These are phyloP conservation scores for Ogataea corticis DNA, from an alignment of 805 yeast genomes.

Conservation along the genomic window DNA sequence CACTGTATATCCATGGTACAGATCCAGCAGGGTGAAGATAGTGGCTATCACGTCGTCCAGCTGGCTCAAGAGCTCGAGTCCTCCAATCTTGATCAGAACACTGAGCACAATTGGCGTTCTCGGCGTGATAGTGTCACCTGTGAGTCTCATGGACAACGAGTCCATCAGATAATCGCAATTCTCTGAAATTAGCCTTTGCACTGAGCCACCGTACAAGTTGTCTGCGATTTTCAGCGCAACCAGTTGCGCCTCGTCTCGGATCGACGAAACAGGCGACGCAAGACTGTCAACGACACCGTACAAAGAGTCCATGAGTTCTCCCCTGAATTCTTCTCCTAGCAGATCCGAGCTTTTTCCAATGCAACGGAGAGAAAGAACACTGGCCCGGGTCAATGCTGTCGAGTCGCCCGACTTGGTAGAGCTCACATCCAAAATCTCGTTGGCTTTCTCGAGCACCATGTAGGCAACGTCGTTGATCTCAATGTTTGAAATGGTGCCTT, in stretches of 20 bases:
- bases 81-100: conserved; percentile 70
- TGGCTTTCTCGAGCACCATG: conserved; percentile 40
- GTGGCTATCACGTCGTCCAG: conserved; percentile 69
- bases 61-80: conserved; percentile 60
- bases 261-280: conserved; percentile 51
- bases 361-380: conserved; percentile 44
- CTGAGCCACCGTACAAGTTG: conserved; percentile 54
- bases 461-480: conserved; percentile 18
- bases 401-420: conserved; percentile 22
- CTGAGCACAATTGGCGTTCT: conserved; percentile 68
- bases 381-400: conserved; percentile 12
- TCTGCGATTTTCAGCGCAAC: conserved; percentile 54
- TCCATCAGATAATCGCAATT: conserved; percentile 85
- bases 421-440: conserved; percentile 40
- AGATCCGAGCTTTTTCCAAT: conserved; percentile 36
- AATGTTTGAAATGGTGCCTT: conserved; percentile 4
- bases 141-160: conserved; percentile 66
- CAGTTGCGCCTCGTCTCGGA: conserved; percentile 52
- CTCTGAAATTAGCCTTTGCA: conserved; percentile 54
- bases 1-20: conserved; percentile 77
- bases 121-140: conserved; percentile 73
- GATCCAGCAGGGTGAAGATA: conserved; percentile 74
- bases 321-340: conserved; percentile 42
- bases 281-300: conserved; percentile 73
- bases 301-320: conserved; percentile 67